Conservation (phyloP, 75 land plant genomes). For the Cryptomeria japonica region DNA sequence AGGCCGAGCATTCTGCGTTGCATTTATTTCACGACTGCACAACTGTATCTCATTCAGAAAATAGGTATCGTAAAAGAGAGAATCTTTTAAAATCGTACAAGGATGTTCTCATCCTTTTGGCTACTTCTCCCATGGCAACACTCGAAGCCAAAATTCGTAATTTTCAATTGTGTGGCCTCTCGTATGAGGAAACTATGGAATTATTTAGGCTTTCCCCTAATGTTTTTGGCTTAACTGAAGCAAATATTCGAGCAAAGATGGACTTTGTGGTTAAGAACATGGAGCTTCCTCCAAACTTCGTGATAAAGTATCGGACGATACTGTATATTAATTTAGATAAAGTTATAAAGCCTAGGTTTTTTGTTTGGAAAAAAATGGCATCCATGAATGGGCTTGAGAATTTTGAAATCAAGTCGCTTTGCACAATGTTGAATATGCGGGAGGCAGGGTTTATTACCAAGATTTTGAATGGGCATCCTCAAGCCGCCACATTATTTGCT, state of each 20-base stretch:
- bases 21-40: constrained; percentile 16
- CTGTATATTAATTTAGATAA: neutral
- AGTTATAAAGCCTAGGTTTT: neutral
- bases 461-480: neutral
- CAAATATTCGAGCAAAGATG: neutral
- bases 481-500: neutral
- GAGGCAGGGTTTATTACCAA: neutral
- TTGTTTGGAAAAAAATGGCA: neutral
- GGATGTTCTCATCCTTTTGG: constrained; percentile 26
- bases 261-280: neutral
- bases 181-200: neutral
- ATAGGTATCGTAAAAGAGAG: neutral
- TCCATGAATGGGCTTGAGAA: neutral
- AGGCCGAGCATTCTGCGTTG: constrained; percentile 14
- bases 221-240: neutral
- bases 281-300: neutral
- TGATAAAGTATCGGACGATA: neutral
- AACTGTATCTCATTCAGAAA: constrained; percentile 10
- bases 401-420: neutral
- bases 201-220: neutral
- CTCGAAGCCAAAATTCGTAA: constrained; percentile 31
- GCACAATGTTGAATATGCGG: neutral
- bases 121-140: constrained; percentile 29
- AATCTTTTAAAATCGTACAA: constrained; percentile 28
- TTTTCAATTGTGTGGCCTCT: constrained; percentile 33